These are phyloP conservation scores for Neckera pumila DNA, from an alignment of 225 moss, liverwort and hornwort species.

Conservation along the genomic window DNA sequence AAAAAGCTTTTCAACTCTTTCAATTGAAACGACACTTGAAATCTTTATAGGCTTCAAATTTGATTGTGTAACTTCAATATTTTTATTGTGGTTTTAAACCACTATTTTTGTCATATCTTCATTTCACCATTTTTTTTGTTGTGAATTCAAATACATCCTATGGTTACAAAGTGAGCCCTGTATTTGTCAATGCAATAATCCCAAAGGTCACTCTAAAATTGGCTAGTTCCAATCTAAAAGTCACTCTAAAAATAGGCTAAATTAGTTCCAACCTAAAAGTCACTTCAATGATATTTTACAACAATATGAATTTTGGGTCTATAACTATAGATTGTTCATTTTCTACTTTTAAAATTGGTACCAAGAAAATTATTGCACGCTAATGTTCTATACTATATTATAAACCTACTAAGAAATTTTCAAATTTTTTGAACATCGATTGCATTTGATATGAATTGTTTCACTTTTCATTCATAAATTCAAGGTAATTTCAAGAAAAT, in stretches of 20 bases:
- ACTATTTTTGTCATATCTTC: not conserved
- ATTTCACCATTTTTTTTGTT: not conserved
- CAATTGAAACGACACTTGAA: not conserved
- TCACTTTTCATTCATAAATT: not conserved
- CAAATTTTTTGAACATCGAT: no score
- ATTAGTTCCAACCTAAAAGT: not conserved
- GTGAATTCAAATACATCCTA: not conserved
- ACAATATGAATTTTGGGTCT: rapidly evolving
- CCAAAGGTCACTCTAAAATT: not conserved
- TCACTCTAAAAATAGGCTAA: not conserved
- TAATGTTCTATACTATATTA: not conserved
- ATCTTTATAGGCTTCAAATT: not conserved
- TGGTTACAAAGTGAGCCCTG: rapidly evolving
- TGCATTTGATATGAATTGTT: not conserved
- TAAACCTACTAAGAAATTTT: not conserved
- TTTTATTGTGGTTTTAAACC: not conserved
- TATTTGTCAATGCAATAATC: not conserved
- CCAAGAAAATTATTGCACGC: rapidly evolving
- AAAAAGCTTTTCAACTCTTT: not conserved
- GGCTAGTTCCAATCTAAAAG: not conserved
- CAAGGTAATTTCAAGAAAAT: not conserved
- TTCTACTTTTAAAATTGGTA: not conserved
- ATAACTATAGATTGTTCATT: rapidly evolving
- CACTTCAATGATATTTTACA: no score
- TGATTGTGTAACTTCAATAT: rapidly evolving